Conservation (phyloP, 495 filamentous ascomycete species). For the Podospora tetraspora region DNA sequence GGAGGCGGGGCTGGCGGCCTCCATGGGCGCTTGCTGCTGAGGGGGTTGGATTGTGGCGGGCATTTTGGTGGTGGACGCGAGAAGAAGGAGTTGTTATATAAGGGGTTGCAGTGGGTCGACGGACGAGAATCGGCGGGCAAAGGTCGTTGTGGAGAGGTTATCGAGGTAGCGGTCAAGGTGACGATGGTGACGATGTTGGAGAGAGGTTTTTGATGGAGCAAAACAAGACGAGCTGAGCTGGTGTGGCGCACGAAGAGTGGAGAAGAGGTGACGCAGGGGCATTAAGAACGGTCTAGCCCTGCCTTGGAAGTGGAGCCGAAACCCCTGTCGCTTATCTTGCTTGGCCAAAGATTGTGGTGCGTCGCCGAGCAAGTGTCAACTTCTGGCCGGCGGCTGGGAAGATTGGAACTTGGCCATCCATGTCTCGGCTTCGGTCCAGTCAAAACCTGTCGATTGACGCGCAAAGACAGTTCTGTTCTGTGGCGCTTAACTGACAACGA, state of each 20-base stretch:
- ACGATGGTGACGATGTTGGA: background rate
- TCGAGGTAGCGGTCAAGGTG: background rate
- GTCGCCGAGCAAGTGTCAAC: background rate
- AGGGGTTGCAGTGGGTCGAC: background rate
- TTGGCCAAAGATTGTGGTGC: too few species aligned
- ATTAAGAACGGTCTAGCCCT: background rate
- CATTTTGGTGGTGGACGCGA: constrained; percentile 11
- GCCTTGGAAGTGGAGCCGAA: background rate
- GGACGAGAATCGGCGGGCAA: background rate
- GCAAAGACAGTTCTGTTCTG: background rate
- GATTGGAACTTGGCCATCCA: background rate
- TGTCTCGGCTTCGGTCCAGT: background rate
- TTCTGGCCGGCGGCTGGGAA: background rate
- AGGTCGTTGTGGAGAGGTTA: background rate
- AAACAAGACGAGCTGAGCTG: background rate
- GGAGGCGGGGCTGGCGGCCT: constrained; percentile 15
- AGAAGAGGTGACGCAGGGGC: background rate
- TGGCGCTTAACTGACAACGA: background rate
- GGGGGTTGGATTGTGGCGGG: constrained; percentile 19
- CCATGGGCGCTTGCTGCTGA: constrained; percentile 25
- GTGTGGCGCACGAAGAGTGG: background rate
- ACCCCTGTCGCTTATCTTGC: background rate
- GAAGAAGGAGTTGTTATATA: background rate
- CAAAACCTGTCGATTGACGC: background rate
- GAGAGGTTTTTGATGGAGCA: background rate